Evolutionary conservation across 495 filamentous ascomycete species (phyloP), one percentile per base, ranked within the genome.

Genomic region (Jackrogersella multiformis): DNA sequence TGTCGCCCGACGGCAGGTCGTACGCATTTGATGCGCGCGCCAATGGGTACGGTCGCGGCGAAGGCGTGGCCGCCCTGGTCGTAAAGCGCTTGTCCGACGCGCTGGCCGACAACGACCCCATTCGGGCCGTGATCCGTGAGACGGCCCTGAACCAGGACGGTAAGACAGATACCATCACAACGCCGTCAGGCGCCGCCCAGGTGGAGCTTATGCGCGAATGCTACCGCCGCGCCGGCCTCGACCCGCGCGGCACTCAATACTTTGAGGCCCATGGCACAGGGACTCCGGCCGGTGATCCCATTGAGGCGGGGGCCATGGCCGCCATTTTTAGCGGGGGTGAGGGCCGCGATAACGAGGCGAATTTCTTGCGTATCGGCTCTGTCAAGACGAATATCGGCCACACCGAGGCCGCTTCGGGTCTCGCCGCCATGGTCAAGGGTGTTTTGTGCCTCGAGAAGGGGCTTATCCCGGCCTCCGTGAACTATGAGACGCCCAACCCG

Each of bases 11-110:
- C 26, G 76, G 77, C n/a, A 71, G 64, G 28, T 77, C 69, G 0
- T 76, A 73, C 35, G 73, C 73, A 5, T 80, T 71, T 18, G 87
- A 89, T 58, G 74, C 77, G 0, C 56, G 69, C 0, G 90, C 87
- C 0, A 77, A 88, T 67, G 90, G 90, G 0, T 92, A 89, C 70
- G 89, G 30, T 0, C 84, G 90, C 4, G 81, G 88, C 9, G 85
- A 84, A 20, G 80, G 90, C 0, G 84, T 77, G 0, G 81, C 75
- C 4, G 78, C 79, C 0, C 23, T 90, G 0, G 71, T 82, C 2
- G 18, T 91, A 5, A 90, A 89, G 67, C 64, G 46, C 5, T 66
- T 89, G 0, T 26, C 45, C 1, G 77, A 80, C 34, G 88, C 82
- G 1, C 8, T 82, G 0, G 7, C 21, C 0, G 78, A 80, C 46